These are phyloP conservation scores for Penicillium paradoxum DNA, from an alignment of 495 filamentous ascomycete genomes.

Conservation along the genomic window DNA sequence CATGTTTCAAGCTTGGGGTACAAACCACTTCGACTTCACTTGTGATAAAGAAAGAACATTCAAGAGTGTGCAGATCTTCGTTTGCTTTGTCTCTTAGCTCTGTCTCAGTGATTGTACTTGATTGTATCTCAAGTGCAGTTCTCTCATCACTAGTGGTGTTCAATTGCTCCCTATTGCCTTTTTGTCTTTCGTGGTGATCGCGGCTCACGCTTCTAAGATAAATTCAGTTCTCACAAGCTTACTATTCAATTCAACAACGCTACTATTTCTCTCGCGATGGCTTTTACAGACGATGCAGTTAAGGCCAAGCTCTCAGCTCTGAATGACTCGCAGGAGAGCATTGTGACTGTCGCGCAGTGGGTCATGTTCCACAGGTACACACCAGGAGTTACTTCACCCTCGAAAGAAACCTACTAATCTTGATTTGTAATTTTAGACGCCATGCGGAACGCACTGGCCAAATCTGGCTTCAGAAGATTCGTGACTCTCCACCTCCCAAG, in stretches of 20 bases:
- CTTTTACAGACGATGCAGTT: constrained; percentile 90
- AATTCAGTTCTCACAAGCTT: not conserved
- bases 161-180: constrained; percentile 4
- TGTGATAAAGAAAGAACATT: not conserved
- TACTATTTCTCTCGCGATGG: constrained; percentile 50
- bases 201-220: not conserved
- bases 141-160: not conserved
- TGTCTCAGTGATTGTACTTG: not conserved
- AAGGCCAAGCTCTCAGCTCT: constrained; percentile 89
- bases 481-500: constrained; percentile 76
- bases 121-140: not conserved
- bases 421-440: constrained; percentile 49
- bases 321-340: constrained; percentile 94
- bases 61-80: not conserved
- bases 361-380: constrained; percentile 95
- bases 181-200: not conserved
- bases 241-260: not conserved
- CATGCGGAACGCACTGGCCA: constrained; percentile 84
- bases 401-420: constrained; percentile 22
- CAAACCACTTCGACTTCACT: constrained; percentile 15
- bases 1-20: constrained; percentile 11
- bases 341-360: constrained; percentile 95
- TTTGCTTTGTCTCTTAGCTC: not conserved
- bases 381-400: not conserved
- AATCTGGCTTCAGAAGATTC: constrained; percentile 83